Conservation (phyloP, 2,329 filamentous ascomycete genomes). For the Ascosphaera acerosa region DNA sequence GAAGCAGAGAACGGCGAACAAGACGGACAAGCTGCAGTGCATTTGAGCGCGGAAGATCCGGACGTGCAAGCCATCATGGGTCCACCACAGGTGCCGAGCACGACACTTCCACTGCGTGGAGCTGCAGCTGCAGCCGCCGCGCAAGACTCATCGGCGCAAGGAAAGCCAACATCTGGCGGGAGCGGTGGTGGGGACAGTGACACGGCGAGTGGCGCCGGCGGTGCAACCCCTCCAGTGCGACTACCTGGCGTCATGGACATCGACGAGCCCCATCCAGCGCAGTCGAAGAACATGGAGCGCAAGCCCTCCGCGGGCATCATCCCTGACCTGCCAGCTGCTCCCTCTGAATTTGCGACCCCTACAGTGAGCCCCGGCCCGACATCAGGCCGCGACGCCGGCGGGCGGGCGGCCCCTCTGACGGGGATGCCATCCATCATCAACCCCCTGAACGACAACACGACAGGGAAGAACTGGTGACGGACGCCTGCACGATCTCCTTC, state of each 20-base stretch:
- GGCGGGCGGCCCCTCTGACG: neutral
- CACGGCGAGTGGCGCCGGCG: too few species aligned
- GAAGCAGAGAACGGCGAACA: conserved; percentile 29
- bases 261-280: conserved; percentile 6
- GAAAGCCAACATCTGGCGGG: too few species aligned
- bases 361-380: neutral
- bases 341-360: conserved; percentile 11
- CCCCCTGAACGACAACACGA: neutral
- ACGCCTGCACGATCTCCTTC: conserved; percentile 83
- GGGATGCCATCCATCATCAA: neutral
- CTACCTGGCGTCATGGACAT: conserved; percentile 6
- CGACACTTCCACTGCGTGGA: too few species aligned
- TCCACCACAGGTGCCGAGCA: too few species aligned
- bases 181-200: too few species aligned
- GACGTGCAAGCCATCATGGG: conserved; percentile 30
- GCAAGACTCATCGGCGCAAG: too few species aligned
- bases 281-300: too few species aligned
- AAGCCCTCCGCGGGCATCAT: conserved; percentile 8
- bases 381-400: neutral
- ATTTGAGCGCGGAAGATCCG: conserved; percentile 30
- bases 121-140: too few species aligned
- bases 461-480: conserved; percentile 48
- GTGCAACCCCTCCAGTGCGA: conserved; percentile 5
- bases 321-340: conserved; percentile 16
- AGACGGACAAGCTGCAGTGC: conserved; percentile 24